These are phyloP conservation scores for Aspergillus haitiensis DNA, from an alignment of 495 filamentous ascomycete genomes.

Conservation along the genomic window DNA sequence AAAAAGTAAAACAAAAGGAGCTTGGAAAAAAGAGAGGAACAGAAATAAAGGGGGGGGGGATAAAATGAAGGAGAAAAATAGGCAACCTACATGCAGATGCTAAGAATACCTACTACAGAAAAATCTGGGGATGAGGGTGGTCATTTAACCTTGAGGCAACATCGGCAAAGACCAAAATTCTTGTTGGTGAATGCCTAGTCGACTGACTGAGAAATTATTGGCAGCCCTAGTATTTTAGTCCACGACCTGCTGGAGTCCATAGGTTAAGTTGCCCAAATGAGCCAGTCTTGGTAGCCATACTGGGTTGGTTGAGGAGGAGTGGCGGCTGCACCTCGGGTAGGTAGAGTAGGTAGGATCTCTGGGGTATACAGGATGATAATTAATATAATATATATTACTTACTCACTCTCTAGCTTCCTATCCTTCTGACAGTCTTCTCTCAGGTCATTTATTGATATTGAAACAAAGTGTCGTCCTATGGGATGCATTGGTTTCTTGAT, in stretches of 20 bases:
- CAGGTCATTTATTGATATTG: no score
- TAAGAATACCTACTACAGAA: background rate
- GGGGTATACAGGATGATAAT: no score
- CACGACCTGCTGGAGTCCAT: no score
- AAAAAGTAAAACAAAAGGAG: conserved; percentile 1
- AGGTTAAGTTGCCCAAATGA: no score
- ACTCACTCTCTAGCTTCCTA: background rate
- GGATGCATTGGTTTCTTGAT: no score
- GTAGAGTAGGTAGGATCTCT: no score
- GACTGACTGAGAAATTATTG: background rate
- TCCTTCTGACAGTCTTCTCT: background rate
- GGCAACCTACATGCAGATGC: background rate
- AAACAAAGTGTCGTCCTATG: no score
- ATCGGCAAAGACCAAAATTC: conserved; percentile 5
- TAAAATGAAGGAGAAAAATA: background rate
- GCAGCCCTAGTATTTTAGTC: no score
- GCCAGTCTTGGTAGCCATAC: no score
- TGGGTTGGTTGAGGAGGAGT: no score
- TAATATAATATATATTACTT: no score
- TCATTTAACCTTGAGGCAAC: conserved; percentile 5
- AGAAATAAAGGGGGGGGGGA: background rate
- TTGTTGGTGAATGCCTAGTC: background rate
- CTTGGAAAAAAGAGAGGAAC: background rate
- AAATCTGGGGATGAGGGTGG: conserved; percentile 1
- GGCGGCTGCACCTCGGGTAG: no score